Percentiles rank a stretch among this genome's conserved stretches.
phyloP scores from a whole-genome alignment of 1,139 yeast species.

The Hyphopichia fennica region DNA sequence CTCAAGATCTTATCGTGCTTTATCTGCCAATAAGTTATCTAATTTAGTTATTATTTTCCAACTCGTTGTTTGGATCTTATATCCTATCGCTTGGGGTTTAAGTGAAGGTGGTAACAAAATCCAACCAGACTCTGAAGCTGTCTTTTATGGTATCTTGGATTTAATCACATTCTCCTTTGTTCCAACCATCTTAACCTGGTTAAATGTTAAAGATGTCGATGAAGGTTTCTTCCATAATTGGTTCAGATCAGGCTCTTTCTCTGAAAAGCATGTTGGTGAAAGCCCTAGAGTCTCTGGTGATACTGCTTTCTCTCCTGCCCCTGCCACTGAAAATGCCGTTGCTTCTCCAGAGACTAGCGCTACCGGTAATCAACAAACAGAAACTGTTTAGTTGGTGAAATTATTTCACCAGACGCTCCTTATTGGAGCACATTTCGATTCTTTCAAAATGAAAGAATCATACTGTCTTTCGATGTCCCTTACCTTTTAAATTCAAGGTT shows the following conservation, averaged over 20 bases:
- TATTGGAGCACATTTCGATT: too few relatives aligned
- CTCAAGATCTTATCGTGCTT: slow-evolving; percentile 11
- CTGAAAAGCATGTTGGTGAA: slow-evolving; percentile 23
- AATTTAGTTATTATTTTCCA: slow-evolving; percentile 31
- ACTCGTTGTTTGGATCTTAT: slow-evolving; percentile 44
- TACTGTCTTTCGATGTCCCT: not conserved
- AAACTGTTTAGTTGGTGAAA: slow-evolving; percentile 2
- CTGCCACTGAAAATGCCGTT: not conserved
- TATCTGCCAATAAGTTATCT: slow-evolving; percentile 16
- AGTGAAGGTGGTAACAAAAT: slow-evolving; percentile 69
- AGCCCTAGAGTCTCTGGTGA: slow-evolving; percentile 39
- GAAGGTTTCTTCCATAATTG: slow-evolving; percentile 28
- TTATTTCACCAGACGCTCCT: not conserved
- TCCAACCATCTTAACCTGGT: slow-evolving; percentile 39
- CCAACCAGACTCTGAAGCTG: slow-evolving; percentile 66
- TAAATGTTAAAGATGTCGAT: slow-evolving; percentile 27
- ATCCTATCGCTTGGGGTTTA: slow-evolving; percentile 63
- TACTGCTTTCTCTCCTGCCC: slow-evolving; percentile 27
- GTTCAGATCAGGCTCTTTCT: slow-evolving; percentile 4
- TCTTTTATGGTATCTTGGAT: slow-evolving; percentile 64
- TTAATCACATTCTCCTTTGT: slow-evolving; percentile 42
- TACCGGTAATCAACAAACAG: slow-evolving; percentile 1
- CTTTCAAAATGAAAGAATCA: too few relatives aligned
- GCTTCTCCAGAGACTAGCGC: not conserved
- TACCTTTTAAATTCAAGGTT: not conserved